A percentile compares a stretch with the other conserved stretches of the same genome.
Evolutionary conservation across 345 rosid species (phyloP).

Genomic region (Excoecaria agallocha): DNA sequence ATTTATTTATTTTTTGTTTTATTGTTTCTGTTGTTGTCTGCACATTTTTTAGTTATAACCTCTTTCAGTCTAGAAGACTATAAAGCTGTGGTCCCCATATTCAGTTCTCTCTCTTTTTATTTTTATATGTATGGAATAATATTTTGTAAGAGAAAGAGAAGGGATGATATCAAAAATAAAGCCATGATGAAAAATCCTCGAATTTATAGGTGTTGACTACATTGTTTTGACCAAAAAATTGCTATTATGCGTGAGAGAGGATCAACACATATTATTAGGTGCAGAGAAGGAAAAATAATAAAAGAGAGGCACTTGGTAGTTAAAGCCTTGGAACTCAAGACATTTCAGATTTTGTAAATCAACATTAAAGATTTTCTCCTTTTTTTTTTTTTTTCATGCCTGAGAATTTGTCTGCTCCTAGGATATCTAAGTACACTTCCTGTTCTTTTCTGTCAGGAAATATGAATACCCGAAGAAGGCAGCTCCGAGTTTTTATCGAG

Average conservation of each 20-base stretch:
- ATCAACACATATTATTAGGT: not conserved
- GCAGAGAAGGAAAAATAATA: not conserved
- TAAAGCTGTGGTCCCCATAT: too few species aligned
- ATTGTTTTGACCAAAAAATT: too few species aligned
- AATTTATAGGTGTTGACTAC: not conserved
- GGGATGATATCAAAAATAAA: not conserved
- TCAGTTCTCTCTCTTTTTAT: too few species aligned
- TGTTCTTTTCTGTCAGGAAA: conserved; percentile 48
- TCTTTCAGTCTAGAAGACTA: too few species aligned
- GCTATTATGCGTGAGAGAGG: too few species aligned
- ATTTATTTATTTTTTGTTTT: too few species aligned
- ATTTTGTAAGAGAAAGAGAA: not conserved
- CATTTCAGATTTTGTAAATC: not conserved
- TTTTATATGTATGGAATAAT: too few species aligned
- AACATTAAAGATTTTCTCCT: not conserved
- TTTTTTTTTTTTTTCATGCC: not conserved
- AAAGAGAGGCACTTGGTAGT: not conserved
- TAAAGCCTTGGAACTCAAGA: not conserved
- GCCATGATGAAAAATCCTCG: not conserved
- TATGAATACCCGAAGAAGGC: conserved; percentile 80
- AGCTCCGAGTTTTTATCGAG: conserved; percentile 83
- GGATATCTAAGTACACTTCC: conserved; percentile 3
- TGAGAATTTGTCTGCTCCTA: not conserved
- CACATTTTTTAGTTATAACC: too few species aligned
- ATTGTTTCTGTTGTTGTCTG: too few species aligned